Conservation (phyloP, 139 green algal species). For the Eudorina sp. region DNA sequence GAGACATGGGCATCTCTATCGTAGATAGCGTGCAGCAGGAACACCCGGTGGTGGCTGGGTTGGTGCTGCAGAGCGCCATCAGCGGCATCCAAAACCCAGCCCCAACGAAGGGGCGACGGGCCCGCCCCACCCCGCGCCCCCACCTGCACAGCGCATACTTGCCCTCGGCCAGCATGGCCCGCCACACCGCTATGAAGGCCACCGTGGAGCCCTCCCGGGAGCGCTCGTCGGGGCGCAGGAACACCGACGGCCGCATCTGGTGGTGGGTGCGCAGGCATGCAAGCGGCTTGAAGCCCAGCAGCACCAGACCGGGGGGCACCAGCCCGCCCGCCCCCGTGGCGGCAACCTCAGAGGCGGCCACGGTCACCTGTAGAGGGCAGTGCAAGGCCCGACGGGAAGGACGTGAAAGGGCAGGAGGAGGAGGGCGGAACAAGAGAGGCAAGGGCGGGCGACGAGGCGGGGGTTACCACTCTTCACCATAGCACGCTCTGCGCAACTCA, state of each 20-base stretch:
- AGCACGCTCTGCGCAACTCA: too few species aligned
- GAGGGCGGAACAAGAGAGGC: too few species aligned
- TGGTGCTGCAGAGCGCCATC: too few species aligned
- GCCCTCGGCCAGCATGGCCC: conserved; percentile 48
- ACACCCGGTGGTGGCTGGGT: too few species aligned
- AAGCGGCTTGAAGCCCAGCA: conserved; percentile 83
- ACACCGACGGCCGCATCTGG: conserved; percentile 64
- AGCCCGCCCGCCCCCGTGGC: not conserved
- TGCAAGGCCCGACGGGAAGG: too few species aligned
- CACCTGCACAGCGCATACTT: conserved; percentile 67
- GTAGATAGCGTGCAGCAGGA: too few species aligned
- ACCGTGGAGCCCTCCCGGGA: conserved; percentile 57
- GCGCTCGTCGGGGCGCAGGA: conserved; percentile 83
- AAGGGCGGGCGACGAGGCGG: too few species aligned
- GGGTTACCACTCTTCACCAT: too few species aligned
- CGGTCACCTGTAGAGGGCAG: not conserved
- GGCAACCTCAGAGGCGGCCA: conserved; percentile 10
- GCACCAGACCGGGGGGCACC: conserved; percentile 53
- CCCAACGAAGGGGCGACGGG: too few species aligned
- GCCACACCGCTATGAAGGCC: conserved; percentile 76
- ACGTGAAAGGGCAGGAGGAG: too few species aligned
- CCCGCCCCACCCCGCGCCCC: not conserved
- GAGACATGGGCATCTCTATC: too few species aligned
- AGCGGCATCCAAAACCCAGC: too few species aligned
- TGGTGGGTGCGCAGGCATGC: conserved; percentile 67